Conservation (phyloP, 192 early-diverging fungal genomes). For the Gonapodya sp. region DNA sequence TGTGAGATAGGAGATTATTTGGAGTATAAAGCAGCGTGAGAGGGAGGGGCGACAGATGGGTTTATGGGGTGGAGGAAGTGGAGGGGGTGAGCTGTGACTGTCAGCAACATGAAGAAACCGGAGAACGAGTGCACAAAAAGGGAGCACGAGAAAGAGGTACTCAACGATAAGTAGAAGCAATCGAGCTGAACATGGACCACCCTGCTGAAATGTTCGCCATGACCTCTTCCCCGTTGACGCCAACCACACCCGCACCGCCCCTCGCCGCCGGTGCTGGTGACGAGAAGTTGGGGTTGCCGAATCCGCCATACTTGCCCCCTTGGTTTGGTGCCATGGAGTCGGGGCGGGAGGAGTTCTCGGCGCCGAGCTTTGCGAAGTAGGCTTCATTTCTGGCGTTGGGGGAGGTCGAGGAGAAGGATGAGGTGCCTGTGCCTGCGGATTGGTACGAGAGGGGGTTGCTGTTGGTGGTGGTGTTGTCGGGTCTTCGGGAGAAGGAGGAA, state of each 20-base stretch:
- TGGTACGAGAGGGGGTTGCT: not conserved
- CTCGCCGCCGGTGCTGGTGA: not conserved
- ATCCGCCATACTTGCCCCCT: constrained; percentile 66
- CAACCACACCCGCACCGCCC: not conserved
- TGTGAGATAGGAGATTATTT: not conserved
- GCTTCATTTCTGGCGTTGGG: constrained; percentile 52
- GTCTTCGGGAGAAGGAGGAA: not conserved
- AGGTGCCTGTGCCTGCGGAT: not conserved
- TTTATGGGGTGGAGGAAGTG: no score
- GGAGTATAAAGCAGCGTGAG: no score
- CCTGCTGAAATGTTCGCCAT: not conserved
- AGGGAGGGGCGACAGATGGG: no score
- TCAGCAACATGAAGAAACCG: no score
- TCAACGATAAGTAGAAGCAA: not conserved
- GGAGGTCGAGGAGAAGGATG: not conserved
- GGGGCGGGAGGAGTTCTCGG: constrained; percentile 40
- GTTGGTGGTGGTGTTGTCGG: not conserved
- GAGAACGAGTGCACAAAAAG: no score
- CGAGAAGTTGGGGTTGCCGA: constrained; percentile 46
- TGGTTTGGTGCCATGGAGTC: constrained; percentile 62
- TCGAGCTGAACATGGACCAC: not conserved
- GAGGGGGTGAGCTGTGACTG: no score
- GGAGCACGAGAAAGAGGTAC: no score
- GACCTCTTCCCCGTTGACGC: not conserved
- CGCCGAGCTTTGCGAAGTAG: constrained; percentile 63